These are phyloP conservation scores for Vigna hirtella DNA, from an alignment of 306 rosid species.

Conservation along the genomic window DNA sequence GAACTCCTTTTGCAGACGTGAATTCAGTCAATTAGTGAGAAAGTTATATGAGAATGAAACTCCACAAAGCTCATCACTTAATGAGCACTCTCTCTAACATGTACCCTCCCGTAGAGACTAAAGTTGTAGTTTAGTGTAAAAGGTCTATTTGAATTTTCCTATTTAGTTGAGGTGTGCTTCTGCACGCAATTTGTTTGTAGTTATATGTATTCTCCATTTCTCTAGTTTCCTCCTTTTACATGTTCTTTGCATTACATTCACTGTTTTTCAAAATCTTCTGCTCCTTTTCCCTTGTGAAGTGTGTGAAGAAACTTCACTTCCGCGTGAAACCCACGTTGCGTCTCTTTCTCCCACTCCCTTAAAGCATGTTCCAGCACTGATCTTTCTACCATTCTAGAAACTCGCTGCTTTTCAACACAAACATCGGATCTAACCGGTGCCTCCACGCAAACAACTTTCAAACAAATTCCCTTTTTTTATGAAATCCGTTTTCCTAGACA, in stretches of 20 bases:
- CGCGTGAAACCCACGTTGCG: neutral
- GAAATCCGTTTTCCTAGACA: neutral
- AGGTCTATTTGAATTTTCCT: conserved; percentile 7
- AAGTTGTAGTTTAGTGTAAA: neutral
- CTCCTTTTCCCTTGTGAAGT: conserved; percentile 2
- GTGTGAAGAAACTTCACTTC: conserved; percentile 20
- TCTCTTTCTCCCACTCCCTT: neutral
- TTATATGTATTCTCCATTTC: neutral
- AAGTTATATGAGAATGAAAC: neutral
- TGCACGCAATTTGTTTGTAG: conserved; percentile 14
- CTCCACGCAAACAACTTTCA: neutral
- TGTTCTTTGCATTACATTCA: neutral
- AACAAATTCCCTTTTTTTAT: conserved; percentile 1
- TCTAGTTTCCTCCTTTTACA: neutral
- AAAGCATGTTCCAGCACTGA: neutral
- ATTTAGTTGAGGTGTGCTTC: neutral
- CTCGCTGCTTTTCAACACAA: neutral
- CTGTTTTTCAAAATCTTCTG: neutral
- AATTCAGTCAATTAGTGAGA: conserved; percentile 43
- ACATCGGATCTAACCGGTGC: neutral
- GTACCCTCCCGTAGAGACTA: too few species aligned
- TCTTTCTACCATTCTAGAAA: neutral
- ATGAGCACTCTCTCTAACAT: conserved; percentile 48
- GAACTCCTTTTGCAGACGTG: conserved; percentile 77
- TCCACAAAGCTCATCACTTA: conserved; percentile 60